A percentile compares a stretch with the other conserved stretches of the same genome.
Evolutionary conservation across 441 rosid species (phyloP).

Genomic region (Cnidoscolus chayamansa): DNA sequence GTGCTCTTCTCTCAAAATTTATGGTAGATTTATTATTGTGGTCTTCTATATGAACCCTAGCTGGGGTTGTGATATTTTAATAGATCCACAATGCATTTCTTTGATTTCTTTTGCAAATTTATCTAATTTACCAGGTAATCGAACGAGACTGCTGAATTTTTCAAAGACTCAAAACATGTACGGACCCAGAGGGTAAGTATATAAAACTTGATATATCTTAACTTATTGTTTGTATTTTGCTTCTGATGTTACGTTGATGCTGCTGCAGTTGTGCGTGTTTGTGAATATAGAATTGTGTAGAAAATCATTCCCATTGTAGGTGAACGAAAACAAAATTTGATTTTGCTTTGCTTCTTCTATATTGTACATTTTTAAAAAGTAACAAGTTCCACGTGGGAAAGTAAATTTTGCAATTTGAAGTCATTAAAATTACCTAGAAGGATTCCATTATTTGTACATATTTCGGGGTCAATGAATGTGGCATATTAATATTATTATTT

Average conservation of each 20-base stretch:
- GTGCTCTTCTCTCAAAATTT: too few species aligned
- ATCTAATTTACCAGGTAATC: neutral
- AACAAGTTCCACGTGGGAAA: neutral
- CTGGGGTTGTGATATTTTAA: neutral
- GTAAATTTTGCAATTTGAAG: neutral
- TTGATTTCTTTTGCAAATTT: neutral
- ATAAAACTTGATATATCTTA: neutral
- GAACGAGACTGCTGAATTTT: too few species aligned
- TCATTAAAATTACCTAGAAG: neutral
- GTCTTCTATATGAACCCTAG: neutral
- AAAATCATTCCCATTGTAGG: neutral
- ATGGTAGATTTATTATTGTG: too few species aligned
- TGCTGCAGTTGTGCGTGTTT: neutral
- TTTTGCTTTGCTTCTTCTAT: neutral
- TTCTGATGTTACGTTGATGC: neutral
- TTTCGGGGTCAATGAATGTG: neutral
- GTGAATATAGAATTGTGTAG: neutral
- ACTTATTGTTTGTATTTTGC: neutral
- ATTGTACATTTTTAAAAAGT: neutral
- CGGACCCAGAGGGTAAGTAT: slow-evolving; percentile 6
- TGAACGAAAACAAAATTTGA: neutral
- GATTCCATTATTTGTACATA: neutral
- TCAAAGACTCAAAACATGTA: neutral
- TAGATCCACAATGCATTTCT: neutral
- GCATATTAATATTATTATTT: neutral